Conservation (phyloP, 2,329 filamentous ascomycete species). For the Blastomyces gilchristii region DNA sequence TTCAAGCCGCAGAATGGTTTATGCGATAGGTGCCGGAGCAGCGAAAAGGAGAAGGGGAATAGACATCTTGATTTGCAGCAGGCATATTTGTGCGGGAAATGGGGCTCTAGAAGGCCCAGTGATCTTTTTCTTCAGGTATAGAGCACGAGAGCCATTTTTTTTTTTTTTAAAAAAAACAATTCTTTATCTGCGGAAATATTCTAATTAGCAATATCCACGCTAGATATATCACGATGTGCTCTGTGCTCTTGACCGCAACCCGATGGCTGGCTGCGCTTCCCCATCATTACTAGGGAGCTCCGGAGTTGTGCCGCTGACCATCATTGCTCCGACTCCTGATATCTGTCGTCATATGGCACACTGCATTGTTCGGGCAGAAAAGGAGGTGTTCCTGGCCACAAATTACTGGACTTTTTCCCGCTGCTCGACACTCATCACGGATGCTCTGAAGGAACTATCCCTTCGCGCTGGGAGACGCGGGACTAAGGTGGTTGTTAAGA, state of each 20-base stretch:
- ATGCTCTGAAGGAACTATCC: slow-evolving; percentile 60
- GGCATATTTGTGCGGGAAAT: slow-evolving; percentile 54
- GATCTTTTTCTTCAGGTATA: slow-evolving; percentile 54
- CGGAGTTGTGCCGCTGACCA: slow-evolving; percentile 57
- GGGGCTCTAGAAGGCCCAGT: slow-evolving; percentile 54
- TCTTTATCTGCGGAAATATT: background rate
- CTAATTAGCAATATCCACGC: background rate
- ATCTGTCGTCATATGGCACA: slow-evolving; percentile 66
- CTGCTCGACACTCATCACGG: slow-evolving; percentile 56
- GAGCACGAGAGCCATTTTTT: background rate
- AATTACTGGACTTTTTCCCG: slow-evolving; percentile 66
- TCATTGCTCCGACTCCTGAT: slow-evolving; percentile 60
- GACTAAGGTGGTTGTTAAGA: slow-evolving; percentile 54
- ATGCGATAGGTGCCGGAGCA: background rate
- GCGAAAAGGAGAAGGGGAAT: background rate
- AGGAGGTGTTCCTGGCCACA: slow-evolving; percentile 63
- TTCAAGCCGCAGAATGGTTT: slow-evolving; percentile 33
- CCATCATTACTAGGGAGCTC: slow-evolving; percentile 50
- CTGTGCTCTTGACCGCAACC: slow-evolving; percentile 29
- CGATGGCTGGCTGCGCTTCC: slow-evolving; percentile 42
- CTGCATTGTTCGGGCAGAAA: slow-evolving; percentile 60
- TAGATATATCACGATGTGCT: slow-evolving; percentile 58
- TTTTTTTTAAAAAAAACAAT: background rate
- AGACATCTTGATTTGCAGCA: slow-evolving; percentile 37
- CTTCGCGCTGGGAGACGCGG: slow-evolving; percentile 50